These are phyloP conservation scores for Wickerhamomyces chambardii DNA, from an alignment of 805 yeast species.

Conservation along the genomic window DNA sequence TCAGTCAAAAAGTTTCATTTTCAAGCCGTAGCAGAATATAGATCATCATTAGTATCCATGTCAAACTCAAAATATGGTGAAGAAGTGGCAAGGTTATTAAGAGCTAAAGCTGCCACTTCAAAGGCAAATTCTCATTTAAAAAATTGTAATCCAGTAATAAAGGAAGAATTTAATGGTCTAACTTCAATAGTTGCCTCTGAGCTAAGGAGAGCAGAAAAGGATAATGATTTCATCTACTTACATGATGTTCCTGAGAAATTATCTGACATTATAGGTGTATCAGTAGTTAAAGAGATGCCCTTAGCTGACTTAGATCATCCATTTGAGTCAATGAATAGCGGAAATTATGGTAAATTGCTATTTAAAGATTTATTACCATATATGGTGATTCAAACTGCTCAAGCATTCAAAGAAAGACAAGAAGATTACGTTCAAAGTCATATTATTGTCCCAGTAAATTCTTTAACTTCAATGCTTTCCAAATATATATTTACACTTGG, in stretches of 20 bases:
- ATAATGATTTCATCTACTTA: constrained; percentile 73
- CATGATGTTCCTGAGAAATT: constrained; percentile 50
- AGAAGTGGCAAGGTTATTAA: constrained; percentile 50
- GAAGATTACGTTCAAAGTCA: constrained; percentile 39
- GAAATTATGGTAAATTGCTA: constrained; percentile 21
- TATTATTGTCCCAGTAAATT: constrained; percentile 36
- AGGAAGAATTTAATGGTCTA: constrained; percentile 47
- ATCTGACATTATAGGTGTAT: constrained; percentile 34
- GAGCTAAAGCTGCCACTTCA: constrained; percentile 29
- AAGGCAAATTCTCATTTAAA: constrained; percentile 27
- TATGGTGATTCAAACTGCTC: constrained; percentile 53
- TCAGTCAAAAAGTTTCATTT: constrained; percentile 57
- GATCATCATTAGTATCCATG: constrained; percentile 44
- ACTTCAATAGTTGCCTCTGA: constrained; percentile 31
- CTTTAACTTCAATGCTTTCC: constrained; percentile 34
- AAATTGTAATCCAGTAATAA: constrained; percentile 31
- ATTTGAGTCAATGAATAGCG: constrained; percentile 11
- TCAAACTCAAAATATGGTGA: constrained; percentile 54
- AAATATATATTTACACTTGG: constrained; percentile 36
- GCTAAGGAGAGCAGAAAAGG: constrained; percentile 53
- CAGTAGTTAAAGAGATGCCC: constrained; percentile 44
- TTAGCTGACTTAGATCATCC: constrained; percentile 28
- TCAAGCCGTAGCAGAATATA: constrained; percentile 57
- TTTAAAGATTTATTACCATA: constrained; percentile 63
- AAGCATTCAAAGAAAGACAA: constrained; percentile 61